These are phyloP conservation scores for Fusarium anthophilum DNA, from an alignment of 2,329 filamentous ascomycete species.

Conservation along the genomic window DNA sequence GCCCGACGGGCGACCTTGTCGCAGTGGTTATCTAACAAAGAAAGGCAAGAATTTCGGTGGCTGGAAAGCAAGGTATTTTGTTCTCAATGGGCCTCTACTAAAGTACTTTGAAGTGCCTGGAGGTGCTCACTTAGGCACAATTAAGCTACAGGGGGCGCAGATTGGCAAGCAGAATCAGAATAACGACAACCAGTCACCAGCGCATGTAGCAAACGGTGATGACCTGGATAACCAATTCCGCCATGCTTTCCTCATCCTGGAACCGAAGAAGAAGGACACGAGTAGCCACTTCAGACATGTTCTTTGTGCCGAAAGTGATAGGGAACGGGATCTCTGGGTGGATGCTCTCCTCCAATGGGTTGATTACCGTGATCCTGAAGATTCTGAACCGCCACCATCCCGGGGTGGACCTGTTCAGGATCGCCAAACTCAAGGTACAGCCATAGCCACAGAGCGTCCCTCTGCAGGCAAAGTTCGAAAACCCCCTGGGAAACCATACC, in stretches of 20 bases:
- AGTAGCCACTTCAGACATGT: constrained; percentile 90
- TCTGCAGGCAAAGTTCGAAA: constrained; percentile 45
- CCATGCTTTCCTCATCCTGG: constrained; percentile 93
- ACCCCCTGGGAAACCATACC: constrained; percentile 46
- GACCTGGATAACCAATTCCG: constrained; percentile 94
- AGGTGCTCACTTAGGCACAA: constrained; percentile 89
- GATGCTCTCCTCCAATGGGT: constrained; percentile 90
- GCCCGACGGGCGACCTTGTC: constrained; percentile 73
- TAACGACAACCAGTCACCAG: constrained; percentile 65
- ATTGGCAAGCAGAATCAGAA: constrained; percentile 85
- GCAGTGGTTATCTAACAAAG: constrained; percentile 94
- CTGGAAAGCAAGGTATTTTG: constrained; percentile 86
- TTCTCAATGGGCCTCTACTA: constrained; percentile 69
- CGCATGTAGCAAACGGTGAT: constrained; percentile 65
- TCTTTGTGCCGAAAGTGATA: constrained; percentile 92
- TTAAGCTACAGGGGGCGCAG: constrained; percentile 89
- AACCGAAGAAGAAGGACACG: constrained; percentile 96
- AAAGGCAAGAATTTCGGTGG: constrained; percentile 98
- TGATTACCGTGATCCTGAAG: constrained; percentile 72
- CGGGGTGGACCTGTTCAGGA: constrained; percentile 50
- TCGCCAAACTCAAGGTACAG: constrained; percentile 49
- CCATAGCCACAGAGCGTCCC: constrained; percentile 27
- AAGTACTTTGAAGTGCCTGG: constrained; percentile 94
- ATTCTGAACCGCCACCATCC: constrained; percentile 49
- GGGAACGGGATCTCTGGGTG: constrained; percentile 93